Conservation (phyloP, 108 stramenopile genomes). For the Nitzschia putrida region DNA sequence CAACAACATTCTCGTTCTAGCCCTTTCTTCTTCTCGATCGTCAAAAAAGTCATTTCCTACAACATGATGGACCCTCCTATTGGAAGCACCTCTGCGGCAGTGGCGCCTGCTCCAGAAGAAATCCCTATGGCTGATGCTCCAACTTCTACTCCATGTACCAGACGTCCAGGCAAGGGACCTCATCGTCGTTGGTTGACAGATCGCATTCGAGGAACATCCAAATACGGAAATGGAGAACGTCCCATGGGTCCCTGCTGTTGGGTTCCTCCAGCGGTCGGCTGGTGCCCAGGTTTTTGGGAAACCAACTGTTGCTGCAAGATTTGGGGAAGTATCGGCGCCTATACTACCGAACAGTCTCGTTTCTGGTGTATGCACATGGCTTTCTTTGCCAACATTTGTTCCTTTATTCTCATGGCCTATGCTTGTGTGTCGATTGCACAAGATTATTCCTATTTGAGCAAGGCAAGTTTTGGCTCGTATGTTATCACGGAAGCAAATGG, state of each 20-base stretch:
- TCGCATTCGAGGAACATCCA: constrained; percentile 41
- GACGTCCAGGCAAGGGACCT: background rate
- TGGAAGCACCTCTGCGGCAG: background rate
- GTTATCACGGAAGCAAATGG: constrained; percentile 9
- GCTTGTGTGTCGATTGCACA: constrained; percentile 28
- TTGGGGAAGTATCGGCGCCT: constrained; percentile 20
- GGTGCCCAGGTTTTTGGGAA: constrained; percentile 39
- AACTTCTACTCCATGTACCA: background rate
- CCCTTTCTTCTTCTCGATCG: no score
- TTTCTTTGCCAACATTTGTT: constrained; percentile 27
- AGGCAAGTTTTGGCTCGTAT: constrained; percentile 22
- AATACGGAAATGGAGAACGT: constrained; percentile 36
- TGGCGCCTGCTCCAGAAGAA: background rate
- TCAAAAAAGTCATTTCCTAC: no score
- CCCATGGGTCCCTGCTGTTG: constrained; percentile 39
- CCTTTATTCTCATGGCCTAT: constrained; percentile 29
- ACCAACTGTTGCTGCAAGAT: constrained; percentile 23
- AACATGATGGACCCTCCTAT: no score
- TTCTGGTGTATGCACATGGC: constrained; percentile 26
- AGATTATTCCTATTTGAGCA: constrained; percentile 21
- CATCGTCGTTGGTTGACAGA: constrained; percentile 43
- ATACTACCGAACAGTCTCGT: constrained; percentile 18
- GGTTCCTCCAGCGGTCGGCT: constrained; percentile 35
- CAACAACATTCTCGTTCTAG: no score
- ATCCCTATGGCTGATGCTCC: background rate